These are phyloP conservation scores for Nitzschia sp. DNA, from an alignment of 108 stramenopile genomes.

Conservation along the genomic window DNA sequence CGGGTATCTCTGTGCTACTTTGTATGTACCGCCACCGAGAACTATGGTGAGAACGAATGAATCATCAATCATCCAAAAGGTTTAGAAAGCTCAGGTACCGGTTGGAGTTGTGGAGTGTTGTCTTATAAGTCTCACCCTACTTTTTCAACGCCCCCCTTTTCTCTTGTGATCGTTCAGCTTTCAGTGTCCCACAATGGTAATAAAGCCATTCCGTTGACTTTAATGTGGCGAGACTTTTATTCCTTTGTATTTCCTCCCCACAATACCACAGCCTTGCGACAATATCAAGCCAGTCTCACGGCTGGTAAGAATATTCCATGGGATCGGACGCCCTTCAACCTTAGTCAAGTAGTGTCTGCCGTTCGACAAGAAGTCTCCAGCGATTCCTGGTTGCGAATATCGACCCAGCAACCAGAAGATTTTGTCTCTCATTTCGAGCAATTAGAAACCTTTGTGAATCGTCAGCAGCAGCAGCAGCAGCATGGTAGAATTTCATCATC, in stretches of 20 bases:
- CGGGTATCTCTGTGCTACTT: conserved; percentile 7
- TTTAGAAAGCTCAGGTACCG: neutral
- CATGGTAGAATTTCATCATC: neutral
- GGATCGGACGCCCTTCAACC: neutral
- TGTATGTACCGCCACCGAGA: conserved; percentile 6
- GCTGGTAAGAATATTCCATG: neutral
- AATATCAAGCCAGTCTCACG: neutral
- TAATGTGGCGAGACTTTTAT: conserved; percentile 7
- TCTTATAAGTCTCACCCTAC: too few relatives aligned
- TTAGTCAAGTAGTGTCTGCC: neutral
- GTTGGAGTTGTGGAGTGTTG: neutral
- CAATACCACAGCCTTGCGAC: neutral
- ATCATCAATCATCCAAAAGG: neutral
- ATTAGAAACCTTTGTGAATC: conserved; percentile 2
- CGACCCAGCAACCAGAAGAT: neutral
- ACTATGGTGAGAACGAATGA: neutral
- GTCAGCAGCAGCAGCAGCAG: neutral
- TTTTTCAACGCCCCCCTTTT: too few relatives aligned
- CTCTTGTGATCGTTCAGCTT: conserved; percentile 2
- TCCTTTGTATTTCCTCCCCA: neutral
- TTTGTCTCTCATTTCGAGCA: neutral
- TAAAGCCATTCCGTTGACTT: neutral
- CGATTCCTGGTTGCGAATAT: neutral
- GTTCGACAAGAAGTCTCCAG: neutral
- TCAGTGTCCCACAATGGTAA: neutral